Conservation (phyloP, 345 rosid genomes). For the Eucalyptus erythrocorys region DNA sequence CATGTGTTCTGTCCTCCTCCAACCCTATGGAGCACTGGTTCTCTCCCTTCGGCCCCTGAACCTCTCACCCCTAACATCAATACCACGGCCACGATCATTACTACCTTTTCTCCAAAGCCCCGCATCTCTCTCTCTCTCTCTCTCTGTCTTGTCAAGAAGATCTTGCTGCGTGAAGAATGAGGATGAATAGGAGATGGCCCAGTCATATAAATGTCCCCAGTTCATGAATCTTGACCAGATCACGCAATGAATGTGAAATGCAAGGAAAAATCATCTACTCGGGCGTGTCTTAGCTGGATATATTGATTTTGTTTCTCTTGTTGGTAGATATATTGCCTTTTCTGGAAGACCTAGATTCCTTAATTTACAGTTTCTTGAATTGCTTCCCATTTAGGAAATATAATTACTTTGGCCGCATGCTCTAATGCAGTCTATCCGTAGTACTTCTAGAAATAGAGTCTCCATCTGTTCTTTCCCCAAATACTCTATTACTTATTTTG, state of each 20-base stretch:
- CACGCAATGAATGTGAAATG: neutral
- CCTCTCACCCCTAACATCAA: neutral
- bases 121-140: neutral
- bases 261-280: neutral
- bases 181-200: neutral
- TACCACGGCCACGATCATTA: neutral
- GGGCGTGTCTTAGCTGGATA: neutral
- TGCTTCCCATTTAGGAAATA: neutral
- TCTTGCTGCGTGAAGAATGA: neutral
- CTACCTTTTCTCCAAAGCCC: neutral
- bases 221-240: neutral
- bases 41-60: neutral
- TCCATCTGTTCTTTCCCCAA: neutral
- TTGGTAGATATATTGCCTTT: neutral
- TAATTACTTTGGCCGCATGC: neutral
- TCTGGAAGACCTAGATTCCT: neutral
- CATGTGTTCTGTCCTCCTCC: conserved; percentile 43
- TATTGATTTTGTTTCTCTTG: neutral
- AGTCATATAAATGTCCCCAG: neutral
- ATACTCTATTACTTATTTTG: neutral
- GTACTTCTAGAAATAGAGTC: neutral
- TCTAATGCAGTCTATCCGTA: neutral
- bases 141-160: neutral
- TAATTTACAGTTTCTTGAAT: neutral
- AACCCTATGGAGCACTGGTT: conserved; percentile 43